Conservation (phyloP, 805 yeast genomes). For the Saturnispora gosingensis region DNA sequence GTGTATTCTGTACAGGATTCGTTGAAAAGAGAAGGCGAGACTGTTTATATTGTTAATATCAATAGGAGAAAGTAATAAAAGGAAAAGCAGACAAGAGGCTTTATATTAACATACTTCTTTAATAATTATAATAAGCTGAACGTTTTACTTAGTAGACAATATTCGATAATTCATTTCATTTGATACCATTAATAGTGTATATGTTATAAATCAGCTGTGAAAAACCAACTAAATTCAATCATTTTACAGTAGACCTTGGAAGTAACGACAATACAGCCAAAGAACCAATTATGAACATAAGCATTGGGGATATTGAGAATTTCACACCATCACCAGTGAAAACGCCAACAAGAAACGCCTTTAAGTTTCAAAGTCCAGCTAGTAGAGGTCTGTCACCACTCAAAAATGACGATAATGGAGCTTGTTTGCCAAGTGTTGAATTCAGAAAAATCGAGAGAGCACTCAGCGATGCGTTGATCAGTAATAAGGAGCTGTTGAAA, state of each 20-base stretch:
- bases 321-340: not conserved
- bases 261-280: not conserved
- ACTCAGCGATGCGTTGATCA: conserved; percentile 24
- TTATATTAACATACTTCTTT: not conserved
- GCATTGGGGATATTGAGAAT: conserved; percentile 1
- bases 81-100: not conserved
- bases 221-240: not conserved
- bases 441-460: conserved; percentile 22
- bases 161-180: not conserved
- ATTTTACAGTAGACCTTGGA: not conserved
- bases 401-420: not conserved
- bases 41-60: not conserved
- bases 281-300: not conserved
- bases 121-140: not conserved
- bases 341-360: not conserved
- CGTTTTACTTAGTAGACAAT: not conserved
- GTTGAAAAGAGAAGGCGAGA: not conserved
- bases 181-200: not conserved
- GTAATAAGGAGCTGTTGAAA: conserved; percentile 23
- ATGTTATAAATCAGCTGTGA: not conserved
- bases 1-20: not conserved
- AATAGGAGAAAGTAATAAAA: not conserved
- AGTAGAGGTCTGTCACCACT: not conserved
- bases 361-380: not conserved
- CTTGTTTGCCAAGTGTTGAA: conserved; percentile 9